phyloP scores from a whole-genome alignment of 306 rosid species.

The Ormosia emarginata region DNA sequence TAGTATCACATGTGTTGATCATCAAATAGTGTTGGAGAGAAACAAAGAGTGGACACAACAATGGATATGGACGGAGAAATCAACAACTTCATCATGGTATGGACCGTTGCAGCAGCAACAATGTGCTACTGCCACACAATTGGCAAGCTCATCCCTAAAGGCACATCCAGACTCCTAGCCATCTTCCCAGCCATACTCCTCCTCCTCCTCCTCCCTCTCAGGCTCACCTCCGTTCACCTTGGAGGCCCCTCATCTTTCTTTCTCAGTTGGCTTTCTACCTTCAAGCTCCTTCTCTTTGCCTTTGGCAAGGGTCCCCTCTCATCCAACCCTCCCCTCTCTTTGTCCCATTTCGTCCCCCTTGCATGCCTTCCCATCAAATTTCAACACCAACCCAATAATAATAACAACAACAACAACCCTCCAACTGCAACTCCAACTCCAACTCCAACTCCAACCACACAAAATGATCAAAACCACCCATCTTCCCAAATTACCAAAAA shows the following conservation, averaged over 20 bases:
- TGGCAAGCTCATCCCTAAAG: conserved; percentile 9
- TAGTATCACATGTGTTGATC: no score
- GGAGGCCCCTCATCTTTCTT: conserved; percentile 38
- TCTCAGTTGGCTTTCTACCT: conserved; percentile 37
- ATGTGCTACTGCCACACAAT: conserved; percentile 29
- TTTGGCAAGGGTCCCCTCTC: conserved; percentile 32
- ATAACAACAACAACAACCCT: background rate
- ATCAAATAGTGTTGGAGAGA: no score
- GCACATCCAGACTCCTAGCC: conserved; percentile 7
- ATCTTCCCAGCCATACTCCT: conserved; percentile 19
- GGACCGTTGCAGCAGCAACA: conserved; percentile 23
- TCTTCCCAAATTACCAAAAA: background rate
- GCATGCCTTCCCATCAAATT: conserved; percentile 33
- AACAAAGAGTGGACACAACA: no score
- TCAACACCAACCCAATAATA: background rate
- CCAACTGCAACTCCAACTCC: background rate
- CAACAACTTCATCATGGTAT: conserved; percentile 28
- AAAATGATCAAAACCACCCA: background rate
- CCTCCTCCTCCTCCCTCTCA: conserved; percentile 33
- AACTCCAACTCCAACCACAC: background rate
- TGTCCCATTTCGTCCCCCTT: conserved; percentile 23
- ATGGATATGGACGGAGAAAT: conserved; percentile 33
- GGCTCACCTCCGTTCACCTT: conserved; percentile 22
- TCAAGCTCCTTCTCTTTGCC: conserved; percentile 42
- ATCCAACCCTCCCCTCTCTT: conserved; percentile 27